A percentile compares a stretch with the other conserved stretches of the same genome.
Evolutionary conservation across 2,329 filamentous ascomycete species (phyloP).

Genomic region (Canariomyces notabilis): DNA sequence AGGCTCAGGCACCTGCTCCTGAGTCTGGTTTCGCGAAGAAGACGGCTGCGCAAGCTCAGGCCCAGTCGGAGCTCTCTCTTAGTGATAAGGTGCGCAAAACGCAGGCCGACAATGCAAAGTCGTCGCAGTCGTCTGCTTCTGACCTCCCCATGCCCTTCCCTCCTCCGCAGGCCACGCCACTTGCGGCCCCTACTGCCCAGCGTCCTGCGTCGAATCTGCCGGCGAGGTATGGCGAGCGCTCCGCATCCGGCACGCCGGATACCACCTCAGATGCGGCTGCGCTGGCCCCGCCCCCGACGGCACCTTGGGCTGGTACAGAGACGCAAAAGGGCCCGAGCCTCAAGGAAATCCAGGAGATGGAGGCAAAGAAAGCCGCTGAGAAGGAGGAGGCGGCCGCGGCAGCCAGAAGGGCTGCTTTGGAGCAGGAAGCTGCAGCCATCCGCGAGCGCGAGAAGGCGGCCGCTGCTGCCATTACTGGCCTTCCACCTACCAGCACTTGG

Average conservation of each 20-base stretch:
- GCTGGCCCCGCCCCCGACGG: conserved; percentile 62
- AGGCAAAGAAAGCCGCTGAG: conserved; percentile 88
- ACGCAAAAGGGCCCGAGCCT: conserved; percentile 80
- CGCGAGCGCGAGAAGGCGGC: conserved; percentile 57
- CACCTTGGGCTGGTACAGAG: conserved; percentile 79
- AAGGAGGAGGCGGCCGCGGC: conserved; percentile 76
- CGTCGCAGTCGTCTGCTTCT: conserved; percentile 47
- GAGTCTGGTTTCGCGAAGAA: conserved; percentile 8
- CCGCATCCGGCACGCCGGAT: conserved; percentile 73
- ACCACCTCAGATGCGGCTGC: conserved; percentile 35
- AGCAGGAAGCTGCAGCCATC: conserved; percentile 66
- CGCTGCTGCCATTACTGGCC: conserved; percentile 60
- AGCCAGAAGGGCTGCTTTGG: conserved; percentile 68
- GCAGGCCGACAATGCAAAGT: conserved; percentile 56
- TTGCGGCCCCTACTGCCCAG: conserved; percentile 85
- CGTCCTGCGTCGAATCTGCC: conserved; percentile 78
- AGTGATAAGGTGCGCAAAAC: conserved; percentile 83
- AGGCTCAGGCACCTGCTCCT: conserved; percentile 10
- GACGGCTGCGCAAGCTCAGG: conserved; percentile 10
- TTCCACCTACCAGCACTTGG: conserved; percentile 88
- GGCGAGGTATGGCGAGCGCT: conserved; percentile 60
- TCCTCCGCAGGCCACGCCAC: conserved; percentile 67
- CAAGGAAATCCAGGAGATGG: conserved; percentile 93
- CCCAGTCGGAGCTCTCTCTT: conserved; percentile 51
- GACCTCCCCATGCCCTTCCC: conserved; percentile 74